Evolutionary conservation across 257 asterid species (phyloP), one percentile per base, ranked within the genome.

Genomic region (Hygrophila difformis): DNA sequence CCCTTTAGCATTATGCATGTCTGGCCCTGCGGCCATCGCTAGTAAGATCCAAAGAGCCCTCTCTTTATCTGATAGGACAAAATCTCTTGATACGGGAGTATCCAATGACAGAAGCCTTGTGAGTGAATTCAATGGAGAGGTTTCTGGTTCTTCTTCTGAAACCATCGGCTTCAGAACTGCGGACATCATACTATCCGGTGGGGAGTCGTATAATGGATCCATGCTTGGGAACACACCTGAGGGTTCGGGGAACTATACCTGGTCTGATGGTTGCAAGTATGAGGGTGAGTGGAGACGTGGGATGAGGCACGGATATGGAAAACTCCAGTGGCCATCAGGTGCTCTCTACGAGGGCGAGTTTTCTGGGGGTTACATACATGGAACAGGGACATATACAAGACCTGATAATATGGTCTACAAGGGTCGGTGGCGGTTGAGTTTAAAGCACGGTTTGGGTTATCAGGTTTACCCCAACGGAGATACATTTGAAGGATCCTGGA

Each of bases 201-300:
- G 94, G 35, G 93, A 82, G 37, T 62, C 65, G 38, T 85, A 79
- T 51, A 61, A 72, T 0, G 94, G 94, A 18, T 77, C 84, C 60
- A 53, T 91, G 24, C 79, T 65, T 20, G 79, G 87, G 4, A 75
- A 72, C 56, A 50, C 61, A 12, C 94, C 99, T 0, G 99, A 82
- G 59, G 95, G 95, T 45, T 55, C 75, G 0, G 95, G 95, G 39
- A 70, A 57, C 60, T 86, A 82, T 61, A 49, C 54, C 21, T 91
- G 99, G 98, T 60, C 89, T 2, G 96, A 82, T 64, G 99, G 94
- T 57, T 82, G 89, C 70, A 77, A 59, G 43, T 91, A 85, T 5
- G 88, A 73, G 57, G 96, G 96, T n/a, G 93, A 77, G 60, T 89
- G 98, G 98, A 74, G 88, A 62, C 35, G 69, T 40, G 98, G 98